phyloP scores from a whole-genome alignment of 169 alveolate genomes.

The Eimeria brunetti region DNA sequence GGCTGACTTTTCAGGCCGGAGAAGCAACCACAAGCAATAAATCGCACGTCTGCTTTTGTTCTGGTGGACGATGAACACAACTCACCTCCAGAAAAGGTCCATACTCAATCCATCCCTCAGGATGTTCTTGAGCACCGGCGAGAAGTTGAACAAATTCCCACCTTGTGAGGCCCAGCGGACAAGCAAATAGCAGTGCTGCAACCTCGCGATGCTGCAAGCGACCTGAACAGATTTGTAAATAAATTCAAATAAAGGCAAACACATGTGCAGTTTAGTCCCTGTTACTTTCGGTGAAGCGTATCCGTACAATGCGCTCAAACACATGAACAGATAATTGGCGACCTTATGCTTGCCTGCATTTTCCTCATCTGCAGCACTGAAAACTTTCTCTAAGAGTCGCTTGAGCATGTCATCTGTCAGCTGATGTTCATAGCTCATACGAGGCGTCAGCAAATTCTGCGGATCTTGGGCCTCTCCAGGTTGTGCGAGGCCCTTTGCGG shows the following conservation, averaged over 20 bases:
- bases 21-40: neutral
- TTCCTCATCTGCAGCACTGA: constrained; percentile 76
- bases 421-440: constrained; percentile 72
- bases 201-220: constrained; percentile 71
- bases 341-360: constrained; percentile 42
- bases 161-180: constrained; percentile 73
- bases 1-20: neutral
- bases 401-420: constrained; percentile 26
- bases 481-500: neutral
- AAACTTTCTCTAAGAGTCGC: constrained; percentile 67
- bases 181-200: constrained; percentile 72
- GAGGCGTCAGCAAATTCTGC: constrained; percentile 59
- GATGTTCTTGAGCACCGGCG: constrained; percentile 78
- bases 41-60: too few species aligned
- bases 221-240: constrained; percentile 19
- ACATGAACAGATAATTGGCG: too few species aligned
- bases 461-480: constrained; percentile 2
- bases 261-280: neutral
- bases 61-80: neutral
- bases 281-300: neutral
- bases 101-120: constrained; percentile 72
- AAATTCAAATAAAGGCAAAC: neutral
- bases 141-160: constrained; percentile 77
- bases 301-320: neutral
- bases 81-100: constrained; percentile 63